Evolutionary conservation across 192 early-diverging fungal species (phyloP), one percentile per base, ranked within the genome.

Genomic region (Coemansia sp.): DNA sequence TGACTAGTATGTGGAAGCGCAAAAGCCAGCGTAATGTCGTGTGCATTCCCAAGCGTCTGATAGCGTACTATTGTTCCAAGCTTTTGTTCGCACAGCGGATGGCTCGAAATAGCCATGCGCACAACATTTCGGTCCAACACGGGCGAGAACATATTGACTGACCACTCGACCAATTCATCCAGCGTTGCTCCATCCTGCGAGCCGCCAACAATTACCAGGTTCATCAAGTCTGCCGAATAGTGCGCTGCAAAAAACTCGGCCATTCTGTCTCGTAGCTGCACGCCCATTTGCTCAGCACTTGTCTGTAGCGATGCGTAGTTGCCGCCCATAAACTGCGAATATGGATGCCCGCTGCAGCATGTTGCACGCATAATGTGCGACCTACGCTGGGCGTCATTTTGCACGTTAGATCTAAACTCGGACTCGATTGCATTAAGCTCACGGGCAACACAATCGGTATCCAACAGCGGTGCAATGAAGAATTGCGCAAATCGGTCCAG

Each of bases 191-290:
- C 84, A 38, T 90, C 94, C 89, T 76, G 70, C 94, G 92, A 17
- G 71, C 85, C 84, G 38, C 92, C 95, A 23, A 94, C 60, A n/a
- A 98, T 78, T 18, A 87, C 88, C 3, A 95, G 75, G 66, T 87
- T 90, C 95, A 96, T 97, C 21, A 95, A 37, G 23, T 96, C 94
- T 11, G 91, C 88, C 23, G 91, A 93, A 71, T 98, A 98, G 62
- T 93, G 90, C 44, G 77, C 80, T 2, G 83, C 71, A 67, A 95
- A 89, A 56, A 96, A 96, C 51, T 87, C 87, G 18, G 92, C 68
- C 47, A 96, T 67, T 49, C 89, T 86, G 5, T 88, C 83, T 21
- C 92, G 83, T 36, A 94, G 82, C 63, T 94, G 85, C 17, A 93
- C 66, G 0, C 90, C 92, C 17, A 82, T 71, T 3, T 28, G 1